Conservation (phyloP, 1,284 basidiomycete genomes). For the Porodaedalea pini region DNA sequence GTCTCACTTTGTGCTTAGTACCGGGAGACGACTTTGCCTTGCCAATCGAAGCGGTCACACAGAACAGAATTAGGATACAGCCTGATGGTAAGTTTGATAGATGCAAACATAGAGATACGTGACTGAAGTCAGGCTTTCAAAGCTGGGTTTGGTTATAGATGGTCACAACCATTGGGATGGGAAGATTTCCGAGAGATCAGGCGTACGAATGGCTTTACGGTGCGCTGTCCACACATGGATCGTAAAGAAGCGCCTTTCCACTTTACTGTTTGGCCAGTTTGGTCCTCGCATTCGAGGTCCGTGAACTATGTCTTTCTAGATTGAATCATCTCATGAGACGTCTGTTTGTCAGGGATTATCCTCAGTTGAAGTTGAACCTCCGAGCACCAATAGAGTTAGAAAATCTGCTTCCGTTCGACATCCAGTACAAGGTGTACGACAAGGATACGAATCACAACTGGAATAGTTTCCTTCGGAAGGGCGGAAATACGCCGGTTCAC, state of each 20-base stretch:
- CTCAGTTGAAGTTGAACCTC: constrained; percentile 81
- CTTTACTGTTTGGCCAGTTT: constrained; percentile 86
- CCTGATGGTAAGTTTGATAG: constrained; percentile 75
- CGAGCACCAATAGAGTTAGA: constrained; percentile 97
- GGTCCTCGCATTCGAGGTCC: constrained; percentile 59
- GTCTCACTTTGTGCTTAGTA: constrained; percentile 35
- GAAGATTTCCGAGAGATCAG: constrained; percentile 64
- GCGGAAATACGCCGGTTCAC: constrained; percentile 95
- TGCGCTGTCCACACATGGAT: constrained; percentile 85
- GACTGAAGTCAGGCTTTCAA: constrained; percentile 16
- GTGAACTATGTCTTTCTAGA: neutral
- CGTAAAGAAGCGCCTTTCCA: constrained; percentile 88
- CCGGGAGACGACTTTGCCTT: constrained; percentile 89
- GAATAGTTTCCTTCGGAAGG: constrained; percentile 90
- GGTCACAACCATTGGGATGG: constrained; percentile 89
- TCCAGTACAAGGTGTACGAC: constrained; percentile 96
- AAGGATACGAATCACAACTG: constrained; percentile 91
- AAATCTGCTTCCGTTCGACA: constrained; percentile 92
- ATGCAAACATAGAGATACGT: neutral
- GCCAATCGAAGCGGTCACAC: constrained; percentile 88
- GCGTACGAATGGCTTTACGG: constrained; percentile 39
- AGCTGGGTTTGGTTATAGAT: constrained; percentile 95
- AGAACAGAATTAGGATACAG: constrained; percentile 81
- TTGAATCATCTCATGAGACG: neutral
- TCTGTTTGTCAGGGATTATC: constrained; percentile 66